Evolutionary conservation across 2,329 filamentous ascomycete genomes (phyloP), one percentile per base, ranked within the genome.

Genomic region (Cytospora paraplurivora): DNA sequence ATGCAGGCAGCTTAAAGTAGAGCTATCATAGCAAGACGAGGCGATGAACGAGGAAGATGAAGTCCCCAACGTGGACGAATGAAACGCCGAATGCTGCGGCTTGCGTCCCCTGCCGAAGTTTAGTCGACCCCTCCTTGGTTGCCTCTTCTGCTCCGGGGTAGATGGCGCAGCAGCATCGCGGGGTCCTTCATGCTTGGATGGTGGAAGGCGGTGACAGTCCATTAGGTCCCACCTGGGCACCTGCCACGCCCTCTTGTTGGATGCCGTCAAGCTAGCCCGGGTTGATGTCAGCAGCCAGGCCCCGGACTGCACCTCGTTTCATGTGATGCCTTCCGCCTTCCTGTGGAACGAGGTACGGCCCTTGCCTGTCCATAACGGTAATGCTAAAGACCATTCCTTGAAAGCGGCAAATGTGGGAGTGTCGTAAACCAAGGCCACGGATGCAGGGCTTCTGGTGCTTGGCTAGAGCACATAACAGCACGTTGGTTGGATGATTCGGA

Each of bases 51-150:
- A 56, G 62, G 57, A 38, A 59, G 49, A 59, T 57, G 61, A 59
- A 64, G 57, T 50, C 52, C 58, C 17, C 52, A 57, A 64, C 52
- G 57, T 66, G 62, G 52, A 63, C 57, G 50, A 62, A 59, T 64
- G 54, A 59, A 52, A 47, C 53, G 49, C 13, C 37, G 7, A 12
- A 34, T 12, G 11, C n/a, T 8, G 44, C n/a, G 7, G n/a, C 44
- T 49, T 58, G 61, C 55, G 50, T 53, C 41, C 32, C 27, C 27
- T 27, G 27, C 27, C 27, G 27, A 27, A 27, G 27, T 27, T 27
- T 53, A 50, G 49, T 27, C 41, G 15, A 7, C 37, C 56, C 52
- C 21, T 58, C 47, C 56, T 55, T 47, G 61, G 44, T 57, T 49
- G 47, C 44, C 54, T 55, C 35, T 51, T 51, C 33, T 35, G 47